phyloP scores from a whole-genome alignment of 768 basidiomycete species.

The Mycena filopes region DNA sequence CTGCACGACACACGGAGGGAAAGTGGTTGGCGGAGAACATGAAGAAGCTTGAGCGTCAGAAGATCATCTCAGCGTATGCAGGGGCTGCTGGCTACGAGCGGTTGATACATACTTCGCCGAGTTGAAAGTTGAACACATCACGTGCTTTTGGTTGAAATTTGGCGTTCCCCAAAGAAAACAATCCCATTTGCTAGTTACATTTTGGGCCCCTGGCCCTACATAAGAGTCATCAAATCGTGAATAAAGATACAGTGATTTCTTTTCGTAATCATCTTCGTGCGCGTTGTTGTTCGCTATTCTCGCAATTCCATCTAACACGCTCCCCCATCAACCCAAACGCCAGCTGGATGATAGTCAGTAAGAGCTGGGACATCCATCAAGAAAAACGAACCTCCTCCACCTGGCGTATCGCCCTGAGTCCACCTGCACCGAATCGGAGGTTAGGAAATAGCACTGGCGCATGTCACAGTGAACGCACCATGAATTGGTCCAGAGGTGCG shows the following conservation, averaged over 20 bases:
- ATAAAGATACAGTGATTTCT: conserved; percentile 18
- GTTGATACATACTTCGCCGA: too few species aligned
- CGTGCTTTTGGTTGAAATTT: background rate
- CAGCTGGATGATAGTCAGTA: conserved; percentile 46
- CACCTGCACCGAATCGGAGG: conserved; percentile 43
- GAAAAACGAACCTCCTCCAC: conserved; percentile 54
- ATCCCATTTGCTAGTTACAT: background rate
- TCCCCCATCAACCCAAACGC: conserved; percentile 64
- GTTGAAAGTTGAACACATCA: background rate
- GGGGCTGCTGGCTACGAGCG: too few species aligned
- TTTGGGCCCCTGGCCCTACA: conserved; percentile 15
- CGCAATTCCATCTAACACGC: conserved; percentile 50
- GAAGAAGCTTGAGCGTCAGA: too few species aligned
- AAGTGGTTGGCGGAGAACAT: too few species aligned
- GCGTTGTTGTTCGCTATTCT: background rate
- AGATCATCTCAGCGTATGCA: too few species aligned
- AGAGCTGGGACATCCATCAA: background rate
- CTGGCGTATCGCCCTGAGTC: conserved; percentile 68
- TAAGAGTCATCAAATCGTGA: background rate
- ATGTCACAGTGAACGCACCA: conserved; percentile 46
- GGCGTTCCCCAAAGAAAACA: background rate
- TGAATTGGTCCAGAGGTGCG: conserved; percentile 67
- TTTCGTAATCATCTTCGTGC: background rate
- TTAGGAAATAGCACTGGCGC: background rate
- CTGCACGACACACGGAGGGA: too few species aligned